Percentiles rank a stretch among this genome's conserved stretches.
Conservation (phyloP, 179 eudicot species). For the Spergularia azorica region DNA sequence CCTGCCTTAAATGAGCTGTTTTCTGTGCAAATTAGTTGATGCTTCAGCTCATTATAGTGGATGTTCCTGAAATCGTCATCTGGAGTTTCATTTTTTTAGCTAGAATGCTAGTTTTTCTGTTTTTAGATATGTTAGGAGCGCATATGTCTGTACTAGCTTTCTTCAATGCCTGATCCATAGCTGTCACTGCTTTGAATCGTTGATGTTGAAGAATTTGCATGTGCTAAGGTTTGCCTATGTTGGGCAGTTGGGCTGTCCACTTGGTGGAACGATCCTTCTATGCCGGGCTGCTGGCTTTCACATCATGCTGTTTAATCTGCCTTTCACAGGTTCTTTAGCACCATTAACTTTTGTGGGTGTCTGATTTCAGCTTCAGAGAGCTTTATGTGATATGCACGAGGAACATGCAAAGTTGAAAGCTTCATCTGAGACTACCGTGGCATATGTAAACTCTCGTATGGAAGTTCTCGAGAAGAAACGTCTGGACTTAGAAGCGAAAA, state of each 20-base stretch:
- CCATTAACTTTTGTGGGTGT: conserved; percentile 14
- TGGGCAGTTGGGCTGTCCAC: too few species aligned
- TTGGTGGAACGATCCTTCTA: background rate
- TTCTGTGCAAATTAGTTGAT: too few species aligned
- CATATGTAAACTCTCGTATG: conserved; percentile 55
- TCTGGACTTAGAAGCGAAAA: conserved; percentile 58
- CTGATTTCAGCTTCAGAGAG: conserved; percentile 76
- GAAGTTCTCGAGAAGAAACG: conserved; percentile 60
- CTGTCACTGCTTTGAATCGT: too few species aligned
- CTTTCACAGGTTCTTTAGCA: background rate
- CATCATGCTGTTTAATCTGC: background rate
- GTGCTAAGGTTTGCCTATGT: background rate
- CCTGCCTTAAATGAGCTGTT: too few species aligned
- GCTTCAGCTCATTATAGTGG: too few species aligned
- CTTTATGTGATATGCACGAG: conserved; percentile 56
- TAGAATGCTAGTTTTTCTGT: too few species aligned
- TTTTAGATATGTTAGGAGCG: too few species aligned
- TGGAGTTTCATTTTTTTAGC: too few species aligned
- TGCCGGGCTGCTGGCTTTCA: background rate
- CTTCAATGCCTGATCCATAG: too few species aligned
- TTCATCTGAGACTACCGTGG: conserved; percentile 49
- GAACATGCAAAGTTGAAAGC: conserved; percentile 55
- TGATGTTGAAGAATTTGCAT: too few species aligned
- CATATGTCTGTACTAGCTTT: too few species aligned
- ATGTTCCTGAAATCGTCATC: too few species aligned